phyloP scores from a whole-genome alignment of 2,329 filamentous ascomycete genomes.

The Dothiorella sarmentorum region DNA sequence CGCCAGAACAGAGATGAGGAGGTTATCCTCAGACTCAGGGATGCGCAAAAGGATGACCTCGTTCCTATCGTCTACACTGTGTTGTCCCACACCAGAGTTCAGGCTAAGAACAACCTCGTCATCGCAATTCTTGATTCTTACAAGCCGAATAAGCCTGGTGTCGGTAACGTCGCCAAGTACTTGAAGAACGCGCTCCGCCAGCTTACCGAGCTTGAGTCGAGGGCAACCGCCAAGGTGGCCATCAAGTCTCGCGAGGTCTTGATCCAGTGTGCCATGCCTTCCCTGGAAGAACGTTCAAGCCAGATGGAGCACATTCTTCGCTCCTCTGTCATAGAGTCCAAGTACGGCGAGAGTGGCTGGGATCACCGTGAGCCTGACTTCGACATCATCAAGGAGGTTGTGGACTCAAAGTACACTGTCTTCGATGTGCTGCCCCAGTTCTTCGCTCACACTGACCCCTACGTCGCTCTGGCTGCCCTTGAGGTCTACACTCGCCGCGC shows the following conservation, averaged over 20 bases:
- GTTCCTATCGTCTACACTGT: constrained; percentile 80
- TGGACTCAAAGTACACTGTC: constrained; percentile 97
- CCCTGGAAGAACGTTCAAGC: constrained; percentile 85
- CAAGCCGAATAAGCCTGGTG: constrained; percentile 87
- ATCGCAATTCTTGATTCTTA: constrained; percentile 92
- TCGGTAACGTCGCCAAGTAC: constrained; percentile 83
- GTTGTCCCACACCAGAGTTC: constrained; percentile 88
- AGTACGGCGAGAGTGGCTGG: constrained; percentile 95
- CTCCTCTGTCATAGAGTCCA: constrained; percentile 92
- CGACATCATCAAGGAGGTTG: constrained; percentile 91
- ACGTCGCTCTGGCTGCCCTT: constrained; percentile 88
- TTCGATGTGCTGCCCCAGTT: constrained; percentile 94
- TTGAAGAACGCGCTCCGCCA: constrained; percentile 78
- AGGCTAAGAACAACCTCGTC: constrained; percentile 89
- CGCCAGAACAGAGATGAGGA: constrained; percentile 86
- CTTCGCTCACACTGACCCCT: constrained; percentile 90
- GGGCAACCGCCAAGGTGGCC: constrained; percentile 86
- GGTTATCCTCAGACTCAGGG: constrained; percentile 87
- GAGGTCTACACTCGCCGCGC: constrained; percentile 96
- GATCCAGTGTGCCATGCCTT: constrained; percentile 94
- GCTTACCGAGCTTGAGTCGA: constrained; percentile 86
- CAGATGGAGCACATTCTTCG: constrained; percentile 99
- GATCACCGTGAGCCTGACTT: constrained; percentile 91
- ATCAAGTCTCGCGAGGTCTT: constrained; percentile 96
- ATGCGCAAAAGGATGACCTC: constrained; percentile 94